A percentile compares a stretch with the other conserved stretches of the same genome.
Evolutionary conservation across 805 yeast genomes (phyloP).

Genomic region (Candida adriatica): DNA sequence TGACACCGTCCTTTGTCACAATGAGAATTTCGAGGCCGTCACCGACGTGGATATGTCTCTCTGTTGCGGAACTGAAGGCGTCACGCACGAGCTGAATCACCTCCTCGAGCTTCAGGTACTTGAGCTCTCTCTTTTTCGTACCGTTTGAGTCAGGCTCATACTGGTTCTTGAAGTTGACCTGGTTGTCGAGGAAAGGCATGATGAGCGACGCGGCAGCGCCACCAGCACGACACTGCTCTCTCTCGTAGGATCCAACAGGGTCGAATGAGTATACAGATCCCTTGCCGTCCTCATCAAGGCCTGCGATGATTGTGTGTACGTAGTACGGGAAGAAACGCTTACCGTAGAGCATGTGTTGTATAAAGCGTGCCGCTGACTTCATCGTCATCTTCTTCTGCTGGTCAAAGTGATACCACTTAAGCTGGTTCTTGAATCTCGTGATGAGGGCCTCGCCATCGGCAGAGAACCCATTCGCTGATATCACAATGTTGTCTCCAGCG

Average conservation of each 20-base stretch:
- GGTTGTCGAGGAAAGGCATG: slow-evolving; percentile 97
- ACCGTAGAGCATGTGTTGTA: slow-evolving; percentile 85
- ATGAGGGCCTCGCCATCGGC: slow-evolving; percentile 90
- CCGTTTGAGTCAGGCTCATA: slow-evolving; percentile 74
- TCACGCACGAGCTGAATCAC: slow-evolving; percentile 84
- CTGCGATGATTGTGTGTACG: slow-evolving; percentile 91
- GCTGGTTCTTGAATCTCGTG: slow-evolving; percentile 53
- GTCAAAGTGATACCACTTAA: slow-evolving; percentile 91
- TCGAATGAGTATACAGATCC: slow-evolving; percentile 96
- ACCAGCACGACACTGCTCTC: slow-evolving; percentile 96
- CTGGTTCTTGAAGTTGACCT: slow-evolving; percentile 94
- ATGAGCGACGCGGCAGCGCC: slow-evolving; percentile 95
- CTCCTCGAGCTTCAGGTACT: slow-evolving; percentile 72
- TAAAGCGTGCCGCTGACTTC: slow-evolving; percentile 77
- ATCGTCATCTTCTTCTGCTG: slow-evolving; percentile 67
- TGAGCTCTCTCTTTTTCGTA: slow-evolving; percentile 48
- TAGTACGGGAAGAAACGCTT: slow-evolving; percentile 96
- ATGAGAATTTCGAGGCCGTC: slow-evolving; percentile 89
- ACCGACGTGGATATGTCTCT: slow-evolving; percentile 97
- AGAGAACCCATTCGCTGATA: slow-evolving; percentile 93
- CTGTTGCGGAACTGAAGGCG: slow-evolving; percentile 94
- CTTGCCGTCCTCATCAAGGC: slow-evolving; percentile 77
- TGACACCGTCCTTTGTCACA: slow-evolving; percentile 89
- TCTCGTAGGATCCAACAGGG: slow-evolving; percentile 96
- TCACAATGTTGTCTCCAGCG: slow-evolving; percentile 79